Evolutionary conservation across 75 land plant genomes (phyloP), one percentile per base, ranked within the genome.

Genomic region (Larix kaempferi): DNA sequence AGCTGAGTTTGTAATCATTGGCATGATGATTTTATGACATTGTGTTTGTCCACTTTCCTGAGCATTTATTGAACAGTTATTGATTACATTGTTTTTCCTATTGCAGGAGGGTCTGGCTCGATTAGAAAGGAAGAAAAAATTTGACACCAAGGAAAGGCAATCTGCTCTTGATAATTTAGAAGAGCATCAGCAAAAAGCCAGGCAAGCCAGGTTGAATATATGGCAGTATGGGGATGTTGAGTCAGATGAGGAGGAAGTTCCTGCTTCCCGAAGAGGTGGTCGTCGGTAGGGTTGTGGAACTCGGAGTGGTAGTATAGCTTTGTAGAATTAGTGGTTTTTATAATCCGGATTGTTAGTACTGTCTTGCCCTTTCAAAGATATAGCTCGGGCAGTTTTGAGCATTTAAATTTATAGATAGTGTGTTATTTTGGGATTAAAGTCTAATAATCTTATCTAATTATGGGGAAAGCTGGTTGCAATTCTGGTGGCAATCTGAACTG

Each of bases 211-310:
- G 76, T 75, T 81, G 37, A 87, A 87, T 44, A 94, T 96, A 10
- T 96, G 99, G 99, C 90, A 88, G 82, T 96, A 96, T 78, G 99
- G 99, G 19, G 98, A 96, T 76, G 78, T 96, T 35, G 84, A 88
- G 59, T 92, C 97, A 6, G 98, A 94, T 80, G 99, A 96, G 13
- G 99, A 96, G 56, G 99, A 94, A 17, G 82, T 61, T 49, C 86
- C 87, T 22, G 79, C 87, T 2, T 80, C 59, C 49, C 85, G 88
- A 61, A 90, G 82, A 52, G 95, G 83, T 66, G 86, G 91, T 13
- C 91, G 91, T 52, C 84, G 90, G 25, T 85, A 71, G 54, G 69
- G 39, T 65, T 33, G 39, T 65, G 19, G 21, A 39, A 39, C 49
- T n/a, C 1, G n/a, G 52, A 21, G n/a, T 41, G 21, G 21, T 21